Base-by-base conservation (phyloP, 1,284 basidiomycete genomes). In the Ustilago bromivora region DNA sequence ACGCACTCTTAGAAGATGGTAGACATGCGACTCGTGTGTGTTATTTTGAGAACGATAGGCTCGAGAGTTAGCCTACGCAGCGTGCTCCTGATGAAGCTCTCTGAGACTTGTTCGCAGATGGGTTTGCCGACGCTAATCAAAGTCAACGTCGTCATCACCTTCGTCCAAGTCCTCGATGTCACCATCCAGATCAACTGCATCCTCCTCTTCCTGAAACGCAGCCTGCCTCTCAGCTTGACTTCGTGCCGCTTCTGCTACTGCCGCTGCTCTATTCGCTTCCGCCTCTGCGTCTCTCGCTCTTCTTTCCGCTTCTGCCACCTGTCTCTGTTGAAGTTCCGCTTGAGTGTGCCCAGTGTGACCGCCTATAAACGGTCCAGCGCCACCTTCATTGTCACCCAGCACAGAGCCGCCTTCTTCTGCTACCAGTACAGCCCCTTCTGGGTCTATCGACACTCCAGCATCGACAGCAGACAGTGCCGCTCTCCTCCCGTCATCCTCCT, bases 91-190 rank as follows among this genome's bases (percentile, higher is more conserved):
- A n/a, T 46, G 7, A 6, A 17, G 4, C 17, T 7, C 23, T 6
- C 6, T 46, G n/a, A 46, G n/a, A 19, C 10, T 15, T 1, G 31
- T 35, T 13, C 35, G 28, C 47, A 41, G 8, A 4, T 8, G 11
- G 43, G 19, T 46, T 9, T 46, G n/a, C 19, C 2, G 19, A 19
- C 11, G 43, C 49, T 63, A 72, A 51, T 77, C 75, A 62, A 67
- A 77, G 51, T 77, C 75, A 1, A 77, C 75, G 31, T 77, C 75
- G 52, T 77, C 75, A 23, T 71, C 75, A 4, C 70, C 75, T 19
- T 75, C 69, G 51, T 82, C 81, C 12, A 82, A 55, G 57, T 82
- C 81, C 38, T 80, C 81, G n/a, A 81, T 63, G 31, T 81, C 81
- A 3, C 62, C 81, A 35, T 82, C 81, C 1, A 82, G 53, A 57